A percentile compares a stretch with the other conserved stretches of the same genome.
These are phyloP conservation scores for Pinus albicaulis DNA, from an alignment of 75 land plant species.

Conservation along the genomic window DNA sequence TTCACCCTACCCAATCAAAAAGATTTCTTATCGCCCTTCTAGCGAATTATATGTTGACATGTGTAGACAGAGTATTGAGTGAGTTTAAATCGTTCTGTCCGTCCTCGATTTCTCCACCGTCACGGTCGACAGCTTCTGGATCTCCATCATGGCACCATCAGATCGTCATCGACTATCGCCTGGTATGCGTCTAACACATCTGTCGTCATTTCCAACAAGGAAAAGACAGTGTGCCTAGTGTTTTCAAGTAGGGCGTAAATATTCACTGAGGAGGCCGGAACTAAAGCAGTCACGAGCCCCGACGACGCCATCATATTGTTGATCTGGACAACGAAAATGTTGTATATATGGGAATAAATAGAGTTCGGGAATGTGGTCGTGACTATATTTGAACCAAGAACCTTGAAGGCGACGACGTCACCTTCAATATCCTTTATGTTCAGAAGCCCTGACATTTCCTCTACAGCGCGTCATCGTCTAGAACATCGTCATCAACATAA, in stretches of 20 bases:
- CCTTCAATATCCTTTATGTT: constrained; percentile 28
- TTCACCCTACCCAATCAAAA: too few relatives aligned
- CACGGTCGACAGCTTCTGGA: not conserved
- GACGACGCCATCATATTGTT: constrained; percentile 27
- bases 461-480: constrained; percentile 51
- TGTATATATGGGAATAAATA: constrained; percentile 19
- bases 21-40: too few relatives aligned
- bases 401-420: constrained; percentile 12
- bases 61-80: too few relatives aligned
- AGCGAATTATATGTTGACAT: too few relatives aligned
- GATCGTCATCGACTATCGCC: constrained; percentile 1
- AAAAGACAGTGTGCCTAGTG: not conserved
- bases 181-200: constrained; percentile 12
- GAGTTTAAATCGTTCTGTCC: too few relatives aligned
- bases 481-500: constrained; percentile 40
- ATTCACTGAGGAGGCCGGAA: constrained; percentile 13
- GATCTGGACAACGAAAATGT: constrained; percentile 43
- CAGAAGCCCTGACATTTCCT: constrained; percentile 37
- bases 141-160: constrained; percentile 3
- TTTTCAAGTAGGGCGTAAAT: not conserved
- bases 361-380: constrained; percentile 13
- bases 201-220: constrained; percentile 12
- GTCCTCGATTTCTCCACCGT: too few relatives aligned
- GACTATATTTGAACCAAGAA: constrained; percentile 4
- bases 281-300: constrained; percentile 1